Evolutionary conservation across 345 rosid genomes (phyloP).

Genomic region (Luvunga scandens): DNA sequence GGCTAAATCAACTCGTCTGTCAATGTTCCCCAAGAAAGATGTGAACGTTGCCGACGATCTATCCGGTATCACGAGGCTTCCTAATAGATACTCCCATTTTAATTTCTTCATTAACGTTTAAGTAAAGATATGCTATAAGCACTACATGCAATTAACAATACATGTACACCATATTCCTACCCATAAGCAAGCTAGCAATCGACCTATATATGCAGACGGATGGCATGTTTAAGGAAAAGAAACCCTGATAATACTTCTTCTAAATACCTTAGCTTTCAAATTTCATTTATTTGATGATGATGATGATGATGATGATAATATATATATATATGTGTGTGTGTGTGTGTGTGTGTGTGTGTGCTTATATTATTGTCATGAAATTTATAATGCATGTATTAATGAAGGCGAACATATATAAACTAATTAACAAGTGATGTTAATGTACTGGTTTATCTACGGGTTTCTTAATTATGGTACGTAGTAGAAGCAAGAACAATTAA

Average conservation of each 20-base stretch:
- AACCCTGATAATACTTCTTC: background rate
- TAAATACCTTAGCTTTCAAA: no score
- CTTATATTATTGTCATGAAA: background rate
- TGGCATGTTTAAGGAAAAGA: background rate
- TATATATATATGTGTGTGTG: no score
- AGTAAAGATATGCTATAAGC: background rate
- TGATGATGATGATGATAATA: no score
- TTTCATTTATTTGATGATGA: no score
- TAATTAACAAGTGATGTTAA: background rate
- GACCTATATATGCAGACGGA: background rate
- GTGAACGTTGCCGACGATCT: constrained; percentile 34
- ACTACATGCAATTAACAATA: background rate
- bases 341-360: no score
- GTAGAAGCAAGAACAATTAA: background rate
- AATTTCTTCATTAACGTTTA: background rate
- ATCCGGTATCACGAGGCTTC: constrained; percentile 39
- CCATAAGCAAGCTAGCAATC: background rate
- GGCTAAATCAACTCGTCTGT: constrained; percentile 45
- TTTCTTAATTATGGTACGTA: background rate
- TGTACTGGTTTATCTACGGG: no score
- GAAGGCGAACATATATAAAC: background rate
- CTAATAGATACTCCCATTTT: constrained; percentile 28
- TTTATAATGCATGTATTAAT: no score
- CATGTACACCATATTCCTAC: background rate
- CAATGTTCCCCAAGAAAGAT: constrained; percentile 36